Conservation (phyloP, 495 filamentous ascomycete genomes). For the Talaromyces trachyspermus region DNA sequence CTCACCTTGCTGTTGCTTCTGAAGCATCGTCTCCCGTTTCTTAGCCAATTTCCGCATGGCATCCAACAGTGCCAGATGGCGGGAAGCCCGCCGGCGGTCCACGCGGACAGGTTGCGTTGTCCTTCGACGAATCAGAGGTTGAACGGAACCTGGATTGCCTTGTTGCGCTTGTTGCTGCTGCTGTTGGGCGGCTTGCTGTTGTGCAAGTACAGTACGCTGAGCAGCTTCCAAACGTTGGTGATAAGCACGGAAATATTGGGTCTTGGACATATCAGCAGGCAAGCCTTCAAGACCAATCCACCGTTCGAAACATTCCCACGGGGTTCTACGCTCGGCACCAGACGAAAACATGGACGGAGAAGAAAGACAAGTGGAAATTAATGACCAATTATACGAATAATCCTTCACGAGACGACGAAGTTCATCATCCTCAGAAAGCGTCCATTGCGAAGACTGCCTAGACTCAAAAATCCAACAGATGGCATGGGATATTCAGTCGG, state of each 20-base stretch:
- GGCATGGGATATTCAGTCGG: constrained; percentile 87
- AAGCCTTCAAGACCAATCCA: constrained; percentile 87
- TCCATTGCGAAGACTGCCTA: constrained; percentile 83
- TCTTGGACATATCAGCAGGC: constrained; percentile 86
- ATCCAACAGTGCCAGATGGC: constrained; percentile 81
- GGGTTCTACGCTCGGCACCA: constrained; percentile 81
- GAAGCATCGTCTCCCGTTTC: constrained; percentile 74
- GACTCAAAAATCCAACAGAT: constrained; percentile 81
- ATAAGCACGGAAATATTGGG: constrained; percentile 83
- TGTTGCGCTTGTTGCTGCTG: constrained; percentile 49
- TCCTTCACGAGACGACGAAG: constrained; percentile 78
- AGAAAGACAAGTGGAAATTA: constrained; percentile 73
- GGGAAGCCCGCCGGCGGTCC: constrained; percentile 75
- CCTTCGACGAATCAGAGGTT: constrained; percentile 53
- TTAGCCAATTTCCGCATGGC: constrained; percentile 92
- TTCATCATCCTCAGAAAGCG: constrained; percentile 79
- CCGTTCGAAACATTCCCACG: constrained; percentile 98
- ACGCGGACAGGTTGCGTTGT: constrained; percentile 71
- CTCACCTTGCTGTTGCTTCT: constrained; percentile 79
- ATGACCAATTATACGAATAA: constrained; percentile 93
- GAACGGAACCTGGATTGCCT: constrained; percentile 47
- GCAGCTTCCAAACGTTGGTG: constrained; percentile 73
- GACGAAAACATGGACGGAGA: constrained; percentile 70
- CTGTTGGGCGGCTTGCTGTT: constrained; percentile 50
- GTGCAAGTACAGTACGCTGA: constrained; percentile 55